Evolutionary conservation across 805 yeast species (phyloP).

Genomic region (Cyberlindnera euphorbiiphila): DNA sequence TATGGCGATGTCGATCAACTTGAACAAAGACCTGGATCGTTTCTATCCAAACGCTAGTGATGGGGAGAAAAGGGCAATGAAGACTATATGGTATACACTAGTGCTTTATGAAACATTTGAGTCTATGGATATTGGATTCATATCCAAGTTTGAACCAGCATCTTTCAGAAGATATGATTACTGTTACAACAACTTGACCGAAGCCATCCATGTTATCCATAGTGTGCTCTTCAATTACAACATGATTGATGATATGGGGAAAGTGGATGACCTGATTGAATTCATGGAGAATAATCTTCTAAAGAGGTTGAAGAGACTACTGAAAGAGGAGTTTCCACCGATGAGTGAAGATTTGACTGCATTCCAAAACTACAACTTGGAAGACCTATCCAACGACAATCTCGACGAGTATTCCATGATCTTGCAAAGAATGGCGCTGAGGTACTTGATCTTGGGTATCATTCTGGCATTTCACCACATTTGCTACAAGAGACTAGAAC

Average conservation of each 20-base stretch:
- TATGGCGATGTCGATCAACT: slow-evolving; percentile 11
- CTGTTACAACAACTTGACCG: slow-evolving; percentile 15
- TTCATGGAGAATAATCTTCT: slow-evolving; percentile 14
- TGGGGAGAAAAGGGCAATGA: slow-evolving; percentile 14
- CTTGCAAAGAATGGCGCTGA: slow-evolving; percentile 12
- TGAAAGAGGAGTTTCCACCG: slow-evolving; percentile 12
- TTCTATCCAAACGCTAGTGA: slow-evolving; percentile 9
- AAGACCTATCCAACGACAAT: slow-evolving; percentile 10
- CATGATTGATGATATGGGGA: slow-evolving; percentile 20
- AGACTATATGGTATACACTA: slow-evolving; percentile 17
- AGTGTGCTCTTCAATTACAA: slow-evolving; percentile 16
- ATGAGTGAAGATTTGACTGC: slow-evolving; percentile 8
- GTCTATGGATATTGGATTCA: slow-evolving; percentile 18
- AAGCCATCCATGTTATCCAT: slow-evolving; percentile 14
- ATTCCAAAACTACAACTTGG: slow-evolving; percentile 9
- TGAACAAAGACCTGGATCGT: slow-evolving; percentile 15
- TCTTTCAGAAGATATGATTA: slow-evolving; percentile 16
- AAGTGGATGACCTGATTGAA: slow-evolving; percentile 13
- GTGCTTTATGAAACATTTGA: slow-evolving; percentile 16
- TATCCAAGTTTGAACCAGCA: slow-evolving; percentile 18
- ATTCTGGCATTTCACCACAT: slow-evolving; percentile 17
- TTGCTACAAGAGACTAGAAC: slow-evolving; percentile 17
- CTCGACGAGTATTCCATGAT: slow-evolving; percentile 10
- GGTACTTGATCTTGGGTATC: slow-evolving; percentile 9
- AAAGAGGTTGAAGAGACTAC: slow-evolving; percentile 8